Percentiles rank a stretch among this genome's conserved stretches.
Evolutionary conservation across 331 rosid species (phyloP).

Genomic region (Malus hybrid): DNA sequence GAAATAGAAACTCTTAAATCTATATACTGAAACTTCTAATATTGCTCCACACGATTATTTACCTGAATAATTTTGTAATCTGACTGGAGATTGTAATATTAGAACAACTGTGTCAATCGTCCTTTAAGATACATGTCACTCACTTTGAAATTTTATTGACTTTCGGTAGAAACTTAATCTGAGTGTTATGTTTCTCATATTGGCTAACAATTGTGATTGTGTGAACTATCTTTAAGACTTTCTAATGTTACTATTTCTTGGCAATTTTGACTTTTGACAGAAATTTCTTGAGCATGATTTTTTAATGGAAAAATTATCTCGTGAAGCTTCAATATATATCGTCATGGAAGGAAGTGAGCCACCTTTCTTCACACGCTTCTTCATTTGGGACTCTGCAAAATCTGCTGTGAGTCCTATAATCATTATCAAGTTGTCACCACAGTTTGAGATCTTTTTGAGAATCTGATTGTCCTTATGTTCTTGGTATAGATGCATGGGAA

Average conservation of each 20-base stretch:
- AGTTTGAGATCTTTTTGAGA: slow-evolving; percentile 8
- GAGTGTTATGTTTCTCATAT: not conserved
- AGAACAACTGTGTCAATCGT: not conserved
- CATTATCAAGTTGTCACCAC: not conserved
- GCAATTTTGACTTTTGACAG: slow-evolving; percentile 35
- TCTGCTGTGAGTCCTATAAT: slow-evolving; percentile 48
- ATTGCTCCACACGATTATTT: not conserved
- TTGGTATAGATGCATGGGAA: slow-evolving; percentile 82
- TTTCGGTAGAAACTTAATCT: not conserved
- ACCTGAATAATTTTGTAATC: not conserved
- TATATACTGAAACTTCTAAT: not conserved
- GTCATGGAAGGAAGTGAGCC: slow-evolving; percentile 95
- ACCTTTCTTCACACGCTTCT: slow-evolving; percentile 94
- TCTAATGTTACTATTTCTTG: slow-evolving; percentile 6
- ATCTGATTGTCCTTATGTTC: slow-evolving; percentile 10
- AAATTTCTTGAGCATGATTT: slow-evolving; percentile 83
- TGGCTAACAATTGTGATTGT: not conserved
- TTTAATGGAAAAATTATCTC: slow-evolving; percentile 64
- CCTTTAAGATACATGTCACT: not conserved
- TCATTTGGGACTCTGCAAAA: slow-evolving; percentile 84
- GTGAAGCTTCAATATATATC: slow-evolving; percentile 61
- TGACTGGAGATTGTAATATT: not conserved
- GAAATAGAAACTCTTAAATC: not conserved
- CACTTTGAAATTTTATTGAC: not conserved
- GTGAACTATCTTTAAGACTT: slow-evolving; percentile 5